These are phyloP conservation scores for Phaffia tasmanica DNA, from an alignment of 768 basidiomycete genomes.

Conservation along the genomic window DNA sequence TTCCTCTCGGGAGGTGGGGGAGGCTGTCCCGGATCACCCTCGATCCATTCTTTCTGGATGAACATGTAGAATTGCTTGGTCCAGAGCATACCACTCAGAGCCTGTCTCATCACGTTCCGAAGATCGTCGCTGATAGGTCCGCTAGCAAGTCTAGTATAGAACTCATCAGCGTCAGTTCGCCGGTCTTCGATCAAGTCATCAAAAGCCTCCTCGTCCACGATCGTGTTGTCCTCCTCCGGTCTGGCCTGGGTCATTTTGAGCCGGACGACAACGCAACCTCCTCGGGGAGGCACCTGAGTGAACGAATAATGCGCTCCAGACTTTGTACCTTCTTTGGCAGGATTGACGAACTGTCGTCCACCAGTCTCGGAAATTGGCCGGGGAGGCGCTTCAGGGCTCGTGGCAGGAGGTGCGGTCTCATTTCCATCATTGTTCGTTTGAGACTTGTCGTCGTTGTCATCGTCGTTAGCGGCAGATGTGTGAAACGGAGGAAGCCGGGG, in stretches of 20 bases:
- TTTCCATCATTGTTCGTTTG: conserved; percentile 4
- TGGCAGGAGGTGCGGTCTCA: conserved; percentile 9
- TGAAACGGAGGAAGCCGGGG: conserved; percentile 30
- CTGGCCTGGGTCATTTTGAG: conserved; percentile 75
- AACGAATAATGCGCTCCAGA: conserved; percentile 86
- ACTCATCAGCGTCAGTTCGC: conserved; percentile 88
- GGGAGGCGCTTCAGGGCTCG: conserved; percentile 33
- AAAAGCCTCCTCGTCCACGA: conserved; percentile 79
- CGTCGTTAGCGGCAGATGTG: conserved; percentile 16
- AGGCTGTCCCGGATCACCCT: conserved; percentile 90
- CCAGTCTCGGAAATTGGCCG: conserved; percentile 22
- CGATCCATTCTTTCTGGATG: conserved; percentile 90
- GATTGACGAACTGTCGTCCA: conserved; percentile 60
- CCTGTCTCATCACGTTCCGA: conserved; percentile 92
- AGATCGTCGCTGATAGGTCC: conserved; percentile 85
- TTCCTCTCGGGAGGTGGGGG: conserved; percentile 84
- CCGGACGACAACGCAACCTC: conserved; percentile 89
- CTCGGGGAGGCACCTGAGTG: conserved; percentile 69
- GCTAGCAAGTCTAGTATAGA: conserved; percentile 67
- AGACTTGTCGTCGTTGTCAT: background rate
- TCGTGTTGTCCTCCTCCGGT: conserved; percentile 60
- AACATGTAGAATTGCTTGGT: conserved; percentile 96
- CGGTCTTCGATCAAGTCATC: conserved; percentile 83
- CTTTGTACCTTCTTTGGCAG: conserved; percentile 78
- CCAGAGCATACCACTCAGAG: conserved; percentile 94